Percentiles rank a stretch among this genome's conserved stretches.
Evolutionary conservation across 2,329 filamentous ascomycete genomes (phyloP).

Genomic region (Nothophaeocryptopus gaeumannii): DNA sequence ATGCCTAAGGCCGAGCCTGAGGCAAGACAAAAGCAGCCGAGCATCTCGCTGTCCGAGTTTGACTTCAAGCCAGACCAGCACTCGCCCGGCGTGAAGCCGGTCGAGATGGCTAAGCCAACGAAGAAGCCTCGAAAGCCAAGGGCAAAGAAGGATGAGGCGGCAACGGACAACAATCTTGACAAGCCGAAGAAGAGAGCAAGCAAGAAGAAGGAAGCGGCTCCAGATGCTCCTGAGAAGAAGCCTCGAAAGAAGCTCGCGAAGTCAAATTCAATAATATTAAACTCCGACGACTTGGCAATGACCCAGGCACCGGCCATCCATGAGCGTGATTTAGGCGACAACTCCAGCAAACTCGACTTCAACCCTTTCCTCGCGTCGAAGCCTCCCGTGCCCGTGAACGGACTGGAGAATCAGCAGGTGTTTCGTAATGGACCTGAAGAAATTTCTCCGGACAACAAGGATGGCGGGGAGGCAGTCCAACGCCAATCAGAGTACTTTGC

Average conservation of each 20-base stretch:
- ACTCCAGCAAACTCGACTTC: too few species aligned
- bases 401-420: too few species aligned
- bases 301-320: slow-evolving; percentile 11
- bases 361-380: too few species aligned
- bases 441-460: background rate
- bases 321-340: background rate
- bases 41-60: slow-evolving; percentile 19
- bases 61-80: slow-evolving; percentile 14
- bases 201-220: background rate
- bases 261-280: slow-evolving; percentile 29
- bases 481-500: slow-evolving; percentile 1
- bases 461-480: background rate
- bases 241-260: slow-evolving; percentile 24
- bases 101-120: background rate
- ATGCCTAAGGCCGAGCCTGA: background rate
- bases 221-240: slow-evolving; percentile 15
- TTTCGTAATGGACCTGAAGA: slow-evolving; percentile 1
- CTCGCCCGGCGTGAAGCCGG: background rate
- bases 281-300: slow-evolving; percentile 28
- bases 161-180: background rate
- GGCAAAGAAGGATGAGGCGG: background rate
- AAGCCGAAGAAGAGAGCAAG: background rate
- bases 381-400: too few species aligned
- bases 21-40: slow-evolving; percentile 13
- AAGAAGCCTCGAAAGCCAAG: slow-evolving; percentile 3